Evolutionary conservation across 352 stramenopile species (phyloP).

Genomic region (Globisporangium cederbergense): DNA sequence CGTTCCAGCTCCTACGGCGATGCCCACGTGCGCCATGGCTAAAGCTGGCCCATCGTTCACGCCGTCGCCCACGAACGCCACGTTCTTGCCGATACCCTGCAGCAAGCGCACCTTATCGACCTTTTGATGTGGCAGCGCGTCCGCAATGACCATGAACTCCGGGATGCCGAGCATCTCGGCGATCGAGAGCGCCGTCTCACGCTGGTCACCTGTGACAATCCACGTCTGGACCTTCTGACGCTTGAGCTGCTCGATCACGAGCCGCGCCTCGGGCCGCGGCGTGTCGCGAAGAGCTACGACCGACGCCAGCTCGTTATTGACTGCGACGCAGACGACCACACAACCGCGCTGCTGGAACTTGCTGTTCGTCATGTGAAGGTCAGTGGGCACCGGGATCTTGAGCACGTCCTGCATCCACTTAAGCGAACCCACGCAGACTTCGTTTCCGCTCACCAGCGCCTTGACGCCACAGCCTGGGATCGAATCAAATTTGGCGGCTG

Average conservation of each 20-base stretch:
- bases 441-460: conserved; percentile 27
- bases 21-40: conserved; percentile 63
- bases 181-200: conserved; percentile 49
- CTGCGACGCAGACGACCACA: conserved; percentile 54
- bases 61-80: conserved; percentile 74
- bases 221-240: conserved; percentile 57
- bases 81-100: conserved; percentile 62
- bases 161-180: conserved; percentile 47
- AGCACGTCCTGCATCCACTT: conserved; percentile 63
- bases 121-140: conserved; percentile 74
- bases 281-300: conserved; percentile 55
- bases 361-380: conserved; percentile 43
- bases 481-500: conserved; percentile 36
- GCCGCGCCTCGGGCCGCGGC: conserved; percentile 43
- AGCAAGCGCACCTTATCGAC: conserved; percentile 70
- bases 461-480: conserved; percentile 65
- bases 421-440: conserved; percentile 55
- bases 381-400: conserved; percentile 35
- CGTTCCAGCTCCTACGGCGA: conserved; percentile 62
- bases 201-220: conserved; percentile 78
- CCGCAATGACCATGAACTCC: conserved; percentile 50
- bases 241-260: conserved; percentile 53
- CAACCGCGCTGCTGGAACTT: conserved; percentile 45
- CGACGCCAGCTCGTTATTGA: conserved; percentile 50
- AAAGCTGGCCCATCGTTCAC: conserved; percentile 71